These are phyloP conservation scores for Elsinoe ampelina DNA, from an alignment of 2,329 filamentous ascomycete species.

Conservation along the genomic window DNA sequence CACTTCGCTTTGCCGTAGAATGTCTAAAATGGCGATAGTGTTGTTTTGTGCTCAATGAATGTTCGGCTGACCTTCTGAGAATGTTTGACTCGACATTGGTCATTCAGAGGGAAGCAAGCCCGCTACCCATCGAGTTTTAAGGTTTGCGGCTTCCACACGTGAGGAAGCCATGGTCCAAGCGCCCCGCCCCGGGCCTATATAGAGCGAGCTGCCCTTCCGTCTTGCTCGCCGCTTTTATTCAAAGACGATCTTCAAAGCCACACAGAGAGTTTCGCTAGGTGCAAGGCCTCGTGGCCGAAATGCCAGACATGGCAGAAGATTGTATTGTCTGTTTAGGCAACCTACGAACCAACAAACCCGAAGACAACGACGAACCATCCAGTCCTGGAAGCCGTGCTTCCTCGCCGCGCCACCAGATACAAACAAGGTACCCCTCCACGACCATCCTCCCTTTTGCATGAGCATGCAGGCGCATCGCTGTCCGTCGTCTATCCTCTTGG, in stretches of 20 bases:
- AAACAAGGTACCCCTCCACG: conserved; percentile 13
- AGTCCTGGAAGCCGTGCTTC: conserved; percentile 12
- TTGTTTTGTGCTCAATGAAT: too few relatives aligned
- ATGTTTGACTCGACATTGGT: too few relatives aligned
- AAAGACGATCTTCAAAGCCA: not conserved
- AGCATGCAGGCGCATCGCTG: not conserved
- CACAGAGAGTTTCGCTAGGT: not conserved
- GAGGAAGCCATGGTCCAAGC: conserved; percentile 8
- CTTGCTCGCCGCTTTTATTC: not conserved
- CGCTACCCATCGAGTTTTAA: not conserved
- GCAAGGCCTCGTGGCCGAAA: conserved; percentile 1
- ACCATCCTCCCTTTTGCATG: conserved; percentile 4
- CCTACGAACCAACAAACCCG: conserved; percentile 41
- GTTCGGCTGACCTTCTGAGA: too few relatives aligned
- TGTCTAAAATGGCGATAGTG: too few relatives aligned
- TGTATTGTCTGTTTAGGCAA: conserved; percentile 66
- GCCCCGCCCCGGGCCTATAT: not conserved
- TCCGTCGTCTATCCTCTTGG: not conserved
- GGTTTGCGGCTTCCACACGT: conserved; percentile 9
- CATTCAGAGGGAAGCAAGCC: not conserved
- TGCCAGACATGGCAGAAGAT: conserved; percentile 50
- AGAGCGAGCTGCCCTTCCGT: not conserved
- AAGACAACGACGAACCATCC: conserved; percentile 18
- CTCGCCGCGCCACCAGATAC: not conserved
- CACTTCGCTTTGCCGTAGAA: too few relatives aligned